Conservation (phyloP, 2,329 filamentous ascomycete genomes). For the Sporothrix mexicana region DNA sequence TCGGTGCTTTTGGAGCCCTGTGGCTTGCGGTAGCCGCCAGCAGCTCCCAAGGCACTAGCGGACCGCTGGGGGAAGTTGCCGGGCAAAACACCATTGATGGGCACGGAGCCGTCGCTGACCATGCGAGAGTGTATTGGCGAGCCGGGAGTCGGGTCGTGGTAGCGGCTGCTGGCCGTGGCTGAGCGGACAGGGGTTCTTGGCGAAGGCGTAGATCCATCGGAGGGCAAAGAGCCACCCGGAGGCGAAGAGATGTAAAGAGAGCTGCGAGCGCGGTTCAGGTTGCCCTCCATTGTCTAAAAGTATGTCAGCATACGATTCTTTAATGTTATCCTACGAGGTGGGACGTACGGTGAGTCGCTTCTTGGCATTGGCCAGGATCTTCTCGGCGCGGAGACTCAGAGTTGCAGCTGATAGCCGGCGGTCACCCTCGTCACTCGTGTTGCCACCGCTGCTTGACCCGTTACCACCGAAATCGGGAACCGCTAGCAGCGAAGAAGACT, state of each 20-base stretch:
- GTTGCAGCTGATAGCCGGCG: constrained; percentile 53
- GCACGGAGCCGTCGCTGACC: constrained; percentile 56
- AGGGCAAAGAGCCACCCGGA: constrained; percentile 67
- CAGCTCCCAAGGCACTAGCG: constrained; percentile 66
- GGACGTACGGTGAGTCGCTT: constrained; percentile 77
- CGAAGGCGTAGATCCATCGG: constrained; percentile 60
- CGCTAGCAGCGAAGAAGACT: constrained; percentile 25
- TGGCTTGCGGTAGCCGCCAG: constrained; percentile 63
- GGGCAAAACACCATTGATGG: constrained; percentile 32
- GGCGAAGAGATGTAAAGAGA: constrained; percentile 67
- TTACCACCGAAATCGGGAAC: constrained; percentile 39
- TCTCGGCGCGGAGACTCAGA: constrained; percentile 81
- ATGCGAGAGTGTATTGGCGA: constrained; percentile 62
- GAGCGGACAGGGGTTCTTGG: constrained; percentile 54
- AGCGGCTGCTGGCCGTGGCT: constrained; percentile 45
- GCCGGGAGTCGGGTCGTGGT: constrained; percentile 38
- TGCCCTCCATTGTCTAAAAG: constrained; percentile 86
- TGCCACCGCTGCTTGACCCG: constrained; percentile 38
- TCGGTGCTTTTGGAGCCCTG: constrained; percentile 52
- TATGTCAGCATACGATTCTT: background rate
- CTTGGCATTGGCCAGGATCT: constrained; percentile 93
- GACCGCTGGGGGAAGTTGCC: constrained; percentile 60
- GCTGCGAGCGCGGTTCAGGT: constrained; percentile 77
- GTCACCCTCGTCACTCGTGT: constrained; percentile 54
- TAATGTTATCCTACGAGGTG: background rate